These are phyloP conservation scores for Catunica adiposa DNA, from an alignment of 2,329 filamentous ascomycete species.

Conservation along the genomic window DNA sequence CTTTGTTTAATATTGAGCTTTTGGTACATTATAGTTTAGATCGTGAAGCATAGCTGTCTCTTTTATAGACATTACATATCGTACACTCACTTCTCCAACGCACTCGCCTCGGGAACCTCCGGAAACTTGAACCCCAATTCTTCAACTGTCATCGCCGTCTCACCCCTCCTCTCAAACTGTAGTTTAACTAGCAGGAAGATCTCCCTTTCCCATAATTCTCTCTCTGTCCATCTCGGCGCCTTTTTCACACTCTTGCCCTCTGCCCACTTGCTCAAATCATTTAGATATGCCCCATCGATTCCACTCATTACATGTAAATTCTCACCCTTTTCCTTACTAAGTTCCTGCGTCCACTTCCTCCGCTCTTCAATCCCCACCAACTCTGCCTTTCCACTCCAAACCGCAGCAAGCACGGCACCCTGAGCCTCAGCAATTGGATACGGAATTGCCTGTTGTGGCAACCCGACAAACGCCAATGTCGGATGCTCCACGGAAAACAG, in stretches of 20 bases:
- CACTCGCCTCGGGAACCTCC: slow-evolving; percentile 23
- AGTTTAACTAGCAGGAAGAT: slow-evolving; percentile 54
- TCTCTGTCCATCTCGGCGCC: slow-evolving; percentile 54
- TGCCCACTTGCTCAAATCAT: slow-evolving; percentile 48
- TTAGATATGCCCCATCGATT: slow-evolving; percentile 53
- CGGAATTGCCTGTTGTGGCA: slow-evolving; percentile 75
- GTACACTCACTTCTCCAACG: neutral
- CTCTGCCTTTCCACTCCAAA: slow-evolving; percentile 54
- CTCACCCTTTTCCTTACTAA: slow-evolving; percentile 33
- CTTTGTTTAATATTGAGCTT: neutral
- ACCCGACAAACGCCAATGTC: slow-evolving; percentile 57
- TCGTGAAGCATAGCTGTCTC: too few species aligned
- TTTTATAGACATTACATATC: too few species aligned
- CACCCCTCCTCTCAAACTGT: slow-evolving; percentile 50
- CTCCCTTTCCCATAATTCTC: slow-evolving; percentile 55
- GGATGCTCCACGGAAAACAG: slow-evolving; percentile 61
- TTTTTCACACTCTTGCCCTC: slow-evolving; percentile 33
- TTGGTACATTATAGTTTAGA: neutral
- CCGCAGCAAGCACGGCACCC: slow-evolving; percentile 55
- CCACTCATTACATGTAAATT: slow-evolving; percentile 36
- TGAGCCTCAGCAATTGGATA: slow-evolving; percentile 70
- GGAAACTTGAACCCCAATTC: slow-evolving; percentile 49
- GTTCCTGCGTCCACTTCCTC: slow-evolving; percentile 47
- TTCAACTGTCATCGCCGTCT: slow-evolving; percentile 45
- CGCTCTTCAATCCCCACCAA: slow-evolving; percentile 51